Conservation (phyloP, 2,329 filamentous ascomycete genomes). For the Fusarium kyushuense region DNA sequence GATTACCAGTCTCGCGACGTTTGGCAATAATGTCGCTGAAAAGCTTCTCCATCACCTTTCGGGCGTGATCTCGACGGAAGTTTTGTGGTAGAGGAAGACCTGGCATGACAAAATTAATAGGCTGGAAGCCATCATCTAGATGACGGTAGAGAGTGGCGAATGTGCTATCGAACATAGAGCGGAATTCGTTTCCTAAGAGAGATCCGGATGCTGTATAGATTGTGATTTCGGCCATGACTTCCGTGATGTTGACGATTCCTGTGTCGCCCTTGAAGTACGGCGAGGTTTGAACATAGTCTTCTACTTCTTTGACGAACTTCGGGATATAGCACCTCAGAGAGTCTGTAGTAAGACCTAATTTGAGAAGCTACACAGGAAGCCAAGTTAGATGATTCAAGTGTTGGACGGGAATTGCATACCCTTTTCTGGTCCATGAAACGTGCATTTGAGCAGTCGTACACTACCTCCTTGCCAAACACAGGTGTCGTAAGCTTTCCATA, state of each 20-base stretch:
- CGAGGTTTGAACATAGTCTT: constrained; percentile 76
- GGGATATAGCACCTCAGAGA: constrained; percentile 79
- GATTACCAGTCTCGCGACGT: constrained; percentile 66
- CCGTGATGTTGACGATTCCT: constrained; percentile 77
- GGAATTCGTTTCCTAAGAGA: constrained; percentile 85
- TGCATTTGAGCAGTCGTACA: constrained; percentile 89
- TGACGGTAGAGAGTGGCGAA: constrained; percentile 88
- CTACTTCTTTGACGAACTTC: constrained; percentile 80
- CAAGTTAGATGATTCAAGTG: neutral
- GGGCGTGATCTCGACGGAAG: constrained; percentile 80
- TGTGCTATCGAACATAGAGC: constrained; percentile 80
- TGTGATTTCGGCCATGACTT: constrained; percentile 84
- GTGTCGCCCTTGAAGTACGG: constrained; percentile 73
- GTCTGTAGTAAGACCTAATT: constrained; percentile 79
- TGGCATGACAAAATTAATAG: constrained; percentile 88
- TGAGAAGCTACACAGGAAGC: constrained; percentile 71
- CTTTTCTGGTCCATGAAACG: constrained; percentile 97
- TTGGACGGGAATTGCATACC: constrained; percentile 59
- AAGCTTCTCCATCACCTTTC: constrained; percentile 80
- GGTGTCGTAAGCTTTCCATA: constrained; percentile 80
- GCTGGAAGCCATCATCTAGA: constrained; percentile 87
- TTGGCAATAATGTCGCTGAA: constrained; percentile 84
- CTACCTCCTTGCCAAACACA: constrained; percentile 84
- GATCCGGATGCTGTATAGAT: constrained; percentile 91
- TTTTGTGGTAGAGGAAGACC: constrained; percentile 90